Percentiles rank a stretch among this genome's conserved stretches.
Evolutionary conservation across 768 basidiomycete species (phyloP).

Genomic region (Lactarius hengduanensis): DNA sequence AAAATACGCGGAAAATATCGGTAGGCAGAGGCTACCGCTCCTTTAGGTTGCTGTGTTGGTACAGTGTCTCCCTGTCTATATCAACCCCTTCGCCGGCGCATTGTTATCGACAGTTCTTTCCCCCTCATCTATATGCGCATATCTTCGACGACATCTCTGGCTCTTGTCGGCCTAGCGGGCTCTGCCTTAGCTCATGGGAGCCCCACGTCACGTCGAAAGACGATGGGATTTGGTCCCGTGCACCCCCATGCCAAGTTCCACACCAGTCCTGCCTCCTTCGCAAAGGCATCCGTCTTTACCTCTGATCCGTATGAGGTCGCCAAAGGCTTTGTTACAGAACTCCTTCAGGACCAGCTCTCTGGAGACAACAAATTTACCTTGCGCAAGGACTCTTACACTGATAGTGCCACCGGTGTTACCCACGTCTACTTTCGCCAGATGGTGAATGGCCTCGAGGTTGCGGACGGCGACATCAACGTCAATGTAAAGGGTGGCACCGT

Average conservation of each 20-base stretch:
- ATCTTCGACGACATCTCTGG: constrained; percentile 17
- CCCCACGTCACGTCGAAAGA: constrained; percentile 60
- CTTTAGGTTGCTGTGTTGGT: not conserved
- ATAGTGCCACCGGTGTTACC: constrained; percentile 76
- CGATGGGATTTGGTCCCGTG: constrained; percentile 83
- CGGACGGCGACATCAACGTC: constrained; percentile 89
- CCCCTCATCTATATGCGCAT: constrained; percentile 24
- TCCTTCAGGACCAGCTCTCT: constrained; percentile 42
- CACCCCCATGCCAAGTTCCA: constrained; percentile 71
- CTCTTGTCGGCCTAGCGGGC: constrained; percentile 30
- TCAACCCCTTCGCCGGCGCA: constrained; percentile 20
- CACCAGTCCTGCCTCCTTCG: constrained; percentile 44
- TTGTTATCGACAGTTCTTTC: constrained; percentile 1
- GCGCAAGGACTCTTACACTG: constrained; percentile 84
- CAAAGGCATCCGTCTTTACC: constrained; percentile 25
- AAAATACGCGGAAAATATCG: not conserved
- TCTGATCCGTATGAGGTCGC: constrained; percentile 63
- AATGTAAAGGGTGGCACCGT: constrained; percentile 54
- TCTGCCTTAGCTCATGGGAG: constrained; percentile 20
- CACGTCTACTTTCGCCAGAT: constrained; percentile 88
- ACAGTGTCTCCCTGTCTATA: not conserved
- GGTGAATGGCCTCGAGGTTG: constrained; percentile 82
- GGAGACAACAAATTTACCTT: constrained; percentile 51
- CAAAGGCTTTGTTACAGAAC: constrained; percentile 53
- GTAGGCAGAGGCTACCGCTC: not conserved